A percentile compares a stretch with the other conserved stretches of the same genome.
Evolutionary conservation across 805 yeast genomes (phyloP).

Genomic region (Candida ulmi): DNA sequence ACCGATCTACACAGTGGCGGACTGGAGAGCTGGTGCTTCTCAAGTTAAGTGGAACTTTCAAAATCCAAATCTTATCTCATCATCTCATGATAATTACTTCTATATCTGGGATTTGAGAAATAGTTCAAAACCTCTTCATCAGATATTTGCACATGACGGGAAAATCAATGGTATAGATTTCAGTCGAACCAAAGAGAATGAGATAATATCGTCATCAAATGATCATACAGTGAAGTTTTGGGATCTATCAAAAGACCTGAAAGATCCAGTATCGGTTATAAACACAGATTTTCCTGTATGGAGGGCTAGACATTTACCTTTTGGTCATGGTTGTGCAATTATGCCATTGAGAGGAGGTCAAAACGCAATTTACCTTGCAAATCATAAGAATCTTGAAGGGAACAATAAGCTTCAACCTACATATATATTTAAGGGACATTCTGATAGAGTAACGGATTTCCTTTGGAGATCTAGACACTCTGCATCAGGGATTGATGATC

Average conservation of each 20-base stretch:
- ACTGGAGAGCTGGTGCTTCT: conserved; percentile 91
- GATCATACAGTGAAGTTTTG: conserved; percentile 82
- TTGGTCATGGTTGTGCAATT: conserved; percentile 81
- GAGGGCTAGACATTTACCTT: conserved; percentile 83
- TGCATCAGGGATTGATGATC: conserved; percentile 46
- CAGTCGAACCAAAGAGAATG: conserved; percentile 50
- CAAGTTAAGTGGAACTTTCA: conserved; percentile 91
- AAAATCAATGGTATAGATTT: conserved; percentile 90
- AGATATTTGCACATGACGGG: conserved; percentile 71
- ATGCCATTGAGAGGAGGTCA: conserved; percentile 90
- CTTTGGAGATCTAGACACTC: conserved; percentile 71
- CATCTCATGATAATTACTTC: conserved; percentile 77
- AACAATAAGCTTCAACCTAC: conserved; percentile 42
- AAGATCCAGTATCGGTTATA: conserved; percentile 52
- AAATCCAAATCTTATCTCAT: conserved; percentile 73
- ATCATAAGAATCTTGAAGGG: conserved; percentile 21
- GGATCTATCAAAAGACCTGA: conserved; percentile 46
- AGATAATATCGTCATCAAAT: conserved; percentile 77
- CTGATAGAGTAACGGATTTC: conserved; percentile 81
- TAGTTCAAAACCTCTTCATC: conserved; percentile 69
- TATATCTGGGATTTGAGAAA: conserved; percentile 86
- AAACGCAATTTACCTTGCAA: conserved; percentile 35
- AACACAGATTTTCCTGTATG: conserved; percentile 80
- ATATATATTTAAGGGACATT: conserved; percentile 71
- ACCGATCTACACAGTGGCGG: conserved; percentile 79